Evolutionary conservation across 129 eudicot species (phyloP), one percentile per base, ranked within the genome.

Genomic region (Escallonia herrerae): DNA sequence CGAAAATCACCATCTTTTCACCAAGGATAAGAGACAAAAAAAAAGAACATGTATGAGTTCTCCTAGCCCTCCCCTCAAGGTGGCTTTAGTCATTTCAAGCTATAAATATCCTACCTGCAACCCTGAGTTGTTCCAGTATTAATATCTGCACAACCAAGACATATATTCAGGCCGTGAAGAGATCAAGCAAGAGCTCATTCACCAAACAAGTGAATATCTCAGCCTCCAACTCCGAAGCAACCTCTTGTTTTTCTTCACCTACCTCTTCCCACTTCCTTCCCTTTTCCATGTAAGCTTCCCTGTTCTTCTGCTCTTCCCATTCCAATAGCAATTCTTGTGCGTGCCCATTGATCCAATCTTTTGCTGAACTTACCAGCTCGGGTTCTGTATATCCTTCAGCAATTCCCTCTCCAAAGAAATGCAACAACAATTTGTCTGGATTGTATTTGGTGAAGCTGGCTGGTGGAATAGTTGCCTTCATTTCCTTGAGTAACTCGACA

Each of bases 251-350:
- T 64, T 79, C 82, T 68, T 78, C 66, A 46, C 73, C 87, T 41
- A 71, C 62, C 48, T 71, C 69, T 41, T 77, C 71, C 93, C 93
- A 82, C 47, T 69, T 73, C 6, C 74, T 75, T 12, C 67, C 62
- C 56, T 65, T 82, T 46, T 91, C 98, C 82, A 88, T 85, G 22
- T 81, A 88, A n/a, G 73, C 77, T 70, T 75, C 22, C 64, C 84
- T 83, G 66, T 69, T 77, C 60, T 75, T 67, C 55, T 81, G 64
- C 60, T 69, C 80, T 61, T 77, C 79, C 98, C 95, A 91, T 6
- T 72, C 91, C 62, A 77, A 15, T 40, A 75, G 15, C 51, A 63
- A 3, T 40, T 76, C 84, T 40, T 40, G 49, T 6, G 62, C 40
- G 4, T 77, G 60, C 40, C 87, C 87, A 9, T 74, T 79, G 38